Evolutionary conservation across 2,329 filamentous ascomycete species (phyloP).

Genomic region (Endoconidiophora laricicola): DNA sequence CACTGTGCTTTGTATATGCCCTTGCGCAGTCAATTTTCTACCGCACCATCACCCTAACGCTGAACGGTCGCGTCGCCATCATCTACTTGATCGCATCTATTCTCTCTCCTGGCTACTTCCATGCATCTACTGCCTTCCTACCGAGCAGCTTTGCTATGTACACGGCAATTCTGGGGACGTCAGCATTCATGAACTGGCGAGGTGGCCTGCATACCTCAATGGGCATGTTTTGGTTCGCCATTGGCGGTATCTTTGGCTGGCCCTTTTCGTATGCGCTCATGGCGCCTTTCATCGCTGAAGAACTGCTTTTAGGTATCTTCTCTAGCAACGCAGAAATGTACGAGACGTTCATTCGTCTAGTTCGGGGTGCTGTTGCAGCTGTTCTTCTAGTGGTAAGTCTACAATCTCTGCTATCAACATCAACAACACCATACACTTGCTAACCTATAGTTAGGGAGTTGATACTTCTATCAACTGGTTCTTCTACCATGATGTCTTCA

Average conservation of each 20-base stretch:
- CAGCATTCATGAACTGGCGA: constrained; percentile 81
- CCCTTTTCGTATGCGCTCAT: constrained; percentile 78
- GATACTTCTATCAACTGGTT: constrained; percentile 62
- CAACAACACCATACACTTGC: neutral
- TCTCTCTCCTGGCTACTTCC: constrained; percentile 81
- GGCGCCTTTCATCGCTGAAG: constrained; percentile 66
- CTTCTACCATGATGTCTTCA: constrained; percentile 64
- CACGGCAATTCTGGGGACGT: constrained; percentile 66
- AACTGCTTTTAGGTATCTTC: constrained; percentile 41
- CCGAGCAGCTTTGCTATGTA: constrained; percentile 98
- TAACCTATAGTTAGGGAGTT: constrained; percentile 32
- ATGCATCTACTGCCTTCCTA: constrained; percentile 71
- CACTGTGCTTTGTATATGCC: constrained; percentile 61
- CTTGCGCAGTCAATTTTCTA: constrained; percentile 70
- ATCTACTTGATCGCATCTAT: constrained; percentile 66
- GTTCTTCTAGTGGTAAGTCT: constrained; percentile 49
- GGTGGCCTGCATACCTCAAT: constrained; percentile 62
- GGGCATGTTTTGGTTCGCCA: constrained; percentile 81
- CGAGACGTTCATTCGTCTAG: constrained; percentile 41
- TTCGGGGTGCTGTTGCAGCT: constrained; percentile 50
- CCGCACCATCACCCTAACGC: constrained; percentile 53
- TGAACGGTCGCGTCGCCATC: constrained; percentile 71
- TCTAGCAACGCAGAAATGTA: constrained; percentile 42
- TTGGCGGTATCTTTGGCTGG: constrained; percentile 79
- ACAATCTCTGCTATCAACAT: neutral